Evolutionary conservation across 192 early-diverging fungal species (phyloP).

Genomic region (Lobulomyces angularis): DNA sequence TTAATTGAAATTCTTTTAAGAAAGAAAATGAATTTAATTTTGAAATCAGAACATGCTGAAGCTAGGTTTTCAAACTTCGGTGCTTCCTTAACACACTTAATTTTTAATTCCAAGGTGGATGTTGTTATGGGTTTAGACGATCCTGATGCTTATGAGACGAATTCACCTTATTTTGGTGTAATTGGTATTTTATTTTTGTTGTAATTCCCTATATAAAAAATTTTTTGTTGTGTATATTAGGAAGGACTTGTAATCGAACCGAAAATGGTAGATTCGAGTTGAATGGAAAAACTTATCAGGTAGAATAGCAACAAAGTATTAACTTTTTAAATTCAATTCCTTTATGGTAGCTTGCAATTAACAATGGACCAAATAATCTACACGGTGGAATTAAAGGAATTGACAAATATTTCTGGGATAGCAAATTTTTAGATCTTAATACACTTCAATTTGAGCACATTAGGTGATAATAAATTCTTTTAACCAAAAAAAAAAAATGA

Average conservation of each 20-base stretch:
- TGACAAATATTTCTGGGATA: constrained; percentile 60
- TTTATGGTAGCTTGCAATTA: constrained; percentile 47
- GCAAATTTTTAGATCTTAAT: no score
- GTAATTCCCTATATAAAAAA: neutral
- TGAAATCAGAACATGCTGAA: no score
- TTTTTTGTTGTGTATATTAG: neutral
- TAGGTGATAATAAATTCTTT: no score
- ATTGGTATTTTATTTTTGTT: constrained; percentile 5
- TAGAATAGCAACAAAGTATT: no score
- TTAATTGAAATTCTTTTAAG: no score
- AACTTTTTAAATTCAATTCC: no score
- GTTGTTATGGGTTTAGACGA: constrained; percentile 62
- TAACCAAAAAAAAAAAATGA: no score
- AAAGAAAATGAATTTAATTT: no score
- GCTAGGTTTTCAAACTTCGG: no score
- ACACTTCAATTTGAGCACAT: no score
- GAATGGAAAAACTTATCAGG: constrained; percentile 36
- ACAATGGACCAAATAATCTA: constrained; percentile 64
- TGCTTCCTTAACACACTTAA: no score
- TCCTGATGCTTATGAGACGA: constrained; percentile 29
- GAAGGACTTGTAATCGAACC: constrained; percentile 25
- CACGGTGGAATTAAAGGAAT: constrained; percentile 61
- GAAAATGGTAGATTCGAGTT: constrained; percentile 49
- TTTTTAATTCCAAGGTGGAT: no score
- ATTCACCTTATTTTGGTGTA: constrained; percentile 70